These are phyloP conservation scores for Ammopiptanthus mongolicus DNA, from an alignment of 306 rosid genomes.

Conservation along the genomic window DNA sequence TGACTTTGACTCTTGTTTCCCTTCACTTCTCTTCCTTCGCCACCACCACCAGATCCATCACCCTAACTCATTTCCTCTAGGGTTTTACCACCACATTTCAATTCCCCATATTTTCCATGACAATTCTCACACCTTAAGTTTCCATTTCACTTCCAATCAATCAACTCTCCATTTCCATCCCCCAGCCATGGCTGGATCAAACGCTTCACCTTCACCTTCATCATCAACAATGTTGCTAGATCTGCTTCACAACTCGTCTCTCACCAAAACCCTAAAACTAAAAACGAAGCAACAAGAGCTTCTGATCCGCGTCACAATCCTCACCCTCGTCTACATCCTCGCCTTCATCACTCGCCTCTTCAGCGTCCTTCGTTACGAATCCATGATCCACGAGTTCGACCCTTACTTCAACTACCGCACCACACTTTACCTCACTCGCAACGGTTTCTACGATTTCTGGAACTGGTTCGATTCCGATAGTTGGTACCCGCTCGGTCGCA, in stretches of 20 bases:
- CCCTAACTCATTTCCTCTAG: neutral
- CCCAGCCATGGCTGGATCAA: slow-evolving; percentile 27
- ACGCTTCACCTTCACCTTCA: neutral
- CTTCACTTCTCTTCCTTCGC: neutral
- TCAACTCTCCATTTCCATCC: no score
- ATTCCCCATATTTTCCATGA: slow-evolving; percentile 20
- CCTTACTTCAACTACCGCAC: slow-evolving; percentile 98
- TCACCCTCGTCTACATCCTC: slow-evolving; percentile 64
- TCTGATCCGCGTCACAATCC: slow-evolving; percentile 72
- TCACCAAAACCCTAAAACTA: slow-evolving; percentile 59
- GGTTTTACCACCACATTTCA: neutral
- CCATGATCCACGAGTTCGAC: slow-evolving; percentile 99
- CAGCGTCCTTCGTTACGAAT: slow-evolving; percentile 93
- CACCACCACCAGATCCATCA: slow-evolving; percentile 16
- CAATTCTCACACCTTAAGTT: neutral
- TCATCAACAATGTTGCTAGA: slow-evolving; percentile 31
- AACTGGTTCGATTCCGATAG: slow-evolving; percentile 98
- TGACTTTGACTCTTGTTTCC: neutral
- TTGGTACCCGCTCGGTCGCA: slow-evolving; percentile 94
- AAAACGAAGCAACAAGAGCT: slow-evolving; percentile 97
- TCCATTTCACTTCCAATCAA: neutral
- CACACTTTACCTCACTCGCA: slow-evolving; percentile 64
- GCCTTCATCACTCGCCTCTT: slow-evolving; percentile 95
- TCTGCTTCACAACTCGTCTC: slow-evolving; percentile 33
- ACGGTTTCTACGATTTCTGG: slow-evolving; percentile 96